These are phyloP conservation scores for Amauroascus niger DNA, from an alignment of 2,329 filamentous ascomycete species.

Conservation along the genomic window DNA sequence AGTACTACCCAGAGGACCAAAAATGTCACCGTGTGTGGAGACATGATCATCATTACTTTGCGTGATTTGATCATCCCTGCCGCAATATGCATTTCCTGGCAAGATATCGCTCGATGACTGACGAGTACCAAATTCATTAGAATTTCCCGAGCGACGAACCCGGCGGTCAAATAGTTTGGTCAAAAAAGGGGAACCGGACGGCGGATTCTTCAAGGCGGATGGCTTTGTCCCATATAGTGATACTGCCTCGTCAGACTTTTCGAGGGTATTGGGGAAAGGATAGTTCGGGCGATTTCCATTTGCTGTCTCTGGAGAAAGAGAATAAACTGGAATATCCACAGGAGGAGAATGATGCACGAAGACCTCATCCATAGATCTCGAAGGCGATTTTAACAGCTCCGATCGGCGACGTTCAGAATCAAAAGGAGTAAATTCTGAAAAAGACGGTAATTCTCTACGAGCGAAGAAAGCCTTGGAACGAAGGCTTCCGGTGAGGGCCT, in stretches of 20 bases:
- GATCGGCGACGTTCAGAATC: background rate
- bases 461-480: slow-evolving; percentile 8
- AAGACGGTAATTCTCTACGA: slow-evolving; percentile 9
- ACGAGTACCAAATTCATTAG: background rate
- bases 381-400: background rate
- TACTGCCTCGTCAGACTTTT: background rate
- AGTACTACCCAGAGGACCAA: background rate
- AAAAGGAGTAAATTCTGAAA: background rate
- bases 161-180: background rate
- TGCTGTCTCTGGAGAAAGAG: background rate
- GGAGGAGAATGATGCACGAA: background rate
- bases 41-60: background rate
- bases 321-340: background rate
- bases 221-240: slow-evolving; percentile 4
- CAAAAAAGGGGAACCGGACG: background rate
- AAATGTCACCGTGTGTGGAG: background rate
- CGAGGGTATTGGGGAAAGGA: background rate
- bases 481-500: slow-evolving; percentile 25
- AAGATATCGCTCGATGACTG: background rate
- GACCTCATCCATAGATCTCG: background rate
- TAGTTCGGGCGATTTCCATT: background rate
- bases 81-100: background rate
- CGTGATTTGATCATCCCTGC: background rate
- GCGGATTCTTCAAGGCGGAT: background rate
- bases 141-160: background rate